Evolutionary conservation across 2,329 filamentous ascomycete genomes (phyloP), one percentile per base, ranked within the genome.

Genomic region (Ophiostoma ips): DNA sequence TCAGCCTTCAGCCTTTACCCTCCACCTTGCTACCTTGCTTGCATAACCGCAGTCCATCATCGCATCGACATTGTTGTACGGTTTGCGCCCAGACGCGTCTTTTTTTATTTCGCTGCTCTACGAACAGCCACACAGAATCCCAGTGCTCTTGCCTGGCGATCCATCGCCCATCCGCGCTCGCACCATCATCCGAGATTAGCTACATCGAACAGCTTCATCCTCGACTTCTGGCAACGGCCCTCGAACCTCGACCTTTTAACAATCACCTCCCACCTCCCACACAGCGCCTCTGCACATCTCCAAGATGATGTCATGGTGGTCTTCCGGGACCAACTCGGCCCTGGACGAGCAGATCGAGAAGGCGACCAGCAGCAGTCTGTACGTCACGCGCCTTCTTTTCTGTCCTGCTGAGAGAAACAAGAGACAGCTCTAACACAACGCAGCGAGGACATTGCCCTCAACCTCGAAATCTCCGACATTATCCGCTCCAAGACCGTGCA

Each of bases 401-500:
- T 13, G 11, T 9, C 49, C 24, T n/a, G 7, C 33, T 16, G 18
- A 24, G n/a, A n/a, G n/a, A n/a, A n/a, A n/a, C n/a, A n/a, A 46
- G 37, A 15, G 34, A 16, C 13, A 24, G 3, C 36, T 4, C 13
- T 47, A 18, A 38, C 43, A 3, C 9, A 33, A 43, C 51, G 16
- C 60, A 94, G 87, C 58, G 89, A 98, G 69, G 90, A 98, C 63
- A 96, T 98, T 64, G 84, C 92, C 37, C 79, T 95, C 58, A 96
- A 96, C 65, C 81, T 98, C 62, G 92, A 98, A 68, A 96, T 98
- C 60, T 95, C 90, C 65, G 92, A 98, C 70, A 74, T 94, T 59
- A 95, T 98, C 66, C 81, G 92, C 60, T 96, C 89, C 61, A 96
- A 96, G 72, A 94, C 88, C 16, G 90, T 98, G 47, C 88, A 89